Conservation (phyloP, 1,284 basidiomycete genomes). For the Fomitiporia mediterranea region DNA sequence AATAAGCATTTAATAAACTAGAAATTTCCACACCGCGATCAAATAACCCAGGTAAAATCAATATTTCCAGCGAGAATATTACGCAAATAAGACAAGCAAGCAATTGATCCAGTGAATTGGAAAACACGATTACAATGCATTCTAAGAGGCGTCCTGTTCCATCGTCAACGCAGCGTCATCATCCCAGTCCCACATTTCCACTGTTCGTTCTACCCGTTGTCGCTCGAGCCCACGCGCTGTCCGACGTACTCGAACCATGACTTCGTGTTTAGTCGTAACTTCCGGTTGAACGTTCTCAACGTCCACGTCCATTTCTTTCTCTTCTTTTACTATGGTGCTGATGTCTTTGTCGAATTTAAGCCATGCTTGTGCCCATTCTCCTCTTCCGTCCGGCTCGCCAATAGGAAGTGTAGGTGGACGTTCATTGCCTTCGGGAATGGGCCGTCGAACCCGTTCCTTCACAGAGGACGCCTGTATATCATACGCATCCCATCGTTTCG, state of each 20-base stretch:
- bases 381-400: background rate
- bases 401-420: slow-evolving; percentile 27
- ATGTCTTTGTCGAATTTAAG: background rate
- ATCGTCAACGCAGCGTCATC: background rate
- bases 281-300: slow-evolving; percentile 35
- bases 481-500: slow-evolving; percentile 56
- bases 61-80: too few species aligned
- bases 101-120: too few species aligned
- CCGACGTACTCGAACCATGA: slow-evolving; percentile 55
- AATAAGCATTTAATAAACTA: too few species aligned
- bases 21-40: too few species aligned
- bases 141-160: too few species aligned
- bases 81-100: too few species aligned
- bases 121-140: too few species aligned
- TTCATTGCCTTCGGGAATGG: slow-evolving; percentile 32
- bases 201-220: slow-evolving; percentile 11
- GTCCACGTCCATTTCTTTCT: slow-evolving; percentile 13
- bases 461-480: slow-evolving; percentile 40
- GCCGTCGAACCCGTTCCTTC: slow-evolving; percentile 29
- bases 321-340: background rate
- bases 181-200: slow-evolving; percentile 18
- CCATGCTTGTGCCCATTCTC: slow-evolving; percentile 16
- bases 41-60: too few species aligned
- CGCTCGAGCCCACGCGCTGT: slow-evolving; percentile 38
- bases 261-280: slow-evolving; percentile 45